Conservation (phyloP, 1,284 basidiomycete species). For the Naganishia albida region DNA sequence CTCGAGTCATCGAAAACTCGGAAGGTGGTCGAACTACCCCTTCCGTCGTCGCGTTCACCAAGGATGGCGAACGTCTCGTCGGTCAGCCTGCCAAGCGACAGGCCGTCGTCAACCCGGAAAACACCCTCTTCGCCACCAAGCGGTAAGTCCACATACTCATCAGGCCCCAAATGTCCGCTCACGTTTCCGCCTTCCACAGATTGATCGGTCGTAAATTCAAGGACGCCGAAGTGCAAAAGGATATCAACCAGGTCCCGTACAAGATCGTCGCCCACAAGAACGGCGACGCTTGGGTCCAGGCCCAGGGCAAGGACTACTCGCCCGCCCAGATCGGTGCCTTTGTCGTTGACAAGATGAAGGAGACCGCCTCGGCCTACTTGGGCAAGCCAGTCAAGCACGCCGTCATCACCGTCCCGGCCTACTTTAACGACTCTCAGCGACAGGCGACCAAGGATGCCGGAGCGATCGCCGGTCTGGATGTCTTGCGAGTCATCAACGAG, state of each 20-base stretch:
- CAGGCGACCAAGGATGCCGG: constrained; percentile 98
- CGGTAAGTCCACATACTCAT: constrained; percentile 55
- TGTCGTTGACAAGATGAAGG: constrained; percentile 90
- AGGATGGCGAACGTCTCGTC: constrained; percentile 86
- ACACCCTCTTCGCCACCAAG: constrained; percentile 95
- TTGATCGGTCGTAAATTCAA: constrained; percentile 91
- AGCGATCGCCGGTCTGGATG: constrained; percentile 93
- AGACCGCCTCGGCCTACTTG: constrained; percentile 88
- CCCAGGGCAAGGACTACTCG: constrained; percentile 62
- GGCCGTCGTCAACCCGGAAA: constrained; percentile 92
- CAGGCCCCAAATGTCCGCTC: background rate
- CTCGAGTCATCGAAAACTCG: constrained; percentile 94
- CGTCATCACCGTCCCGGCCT: constrained; percentile 94
- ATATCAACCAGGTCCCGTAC: constrained; percentile 71
- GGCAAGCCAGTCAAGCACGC: constrained; percentile 89
- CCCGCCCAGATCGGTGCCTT: constrained; percentile 70
- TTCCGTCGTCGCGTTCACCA: constrained; percentile 97
- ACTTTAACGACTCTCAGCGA: constrained; percentile 99
- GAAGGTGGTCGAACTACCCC: constrained; percentile 98
- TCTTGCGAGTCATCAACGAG: constrained; percentile 98
- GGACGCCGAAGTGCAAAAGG: constrained; percentile 90
- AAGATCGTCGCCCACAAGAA: constrained; percentile 68
- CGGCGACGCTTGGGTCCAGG: constrained; percentile 73
- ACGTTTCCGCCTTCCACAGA: constrained; percentile 35
- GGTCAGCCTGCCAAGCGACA: constrained; percentile 97